phyloP scores from a whole-genome alignment of 1,284 basidiomycete species.

The Cutaneotrichosporon dermatis region DNA sequence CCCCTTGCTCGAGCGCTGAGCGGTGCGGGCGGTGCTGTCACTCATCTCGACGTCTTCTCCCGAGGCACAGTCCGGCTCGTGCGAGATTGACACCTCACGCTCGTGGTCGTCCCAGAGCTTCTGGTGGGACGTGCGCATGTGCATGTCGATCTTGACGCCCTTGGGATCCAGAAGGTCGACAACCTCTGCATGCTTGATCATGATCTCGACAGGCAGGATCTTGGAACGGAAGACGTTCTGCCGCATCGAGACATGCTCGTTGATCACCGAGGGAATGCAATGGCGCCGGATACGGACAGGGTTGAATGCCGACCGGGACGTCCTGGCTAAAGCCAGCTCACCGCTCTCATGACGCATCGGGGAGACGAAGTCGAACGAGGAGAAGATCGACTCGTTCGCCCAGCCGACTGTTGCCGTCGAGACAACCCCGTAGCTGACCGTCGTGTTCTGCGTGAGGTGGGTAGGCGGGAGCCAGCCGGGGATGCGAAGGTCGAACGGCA shows the following conservation, averaged over 20 bases:
- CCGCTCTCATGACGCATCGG: neutral
- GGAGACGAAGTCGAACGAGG: neutral
- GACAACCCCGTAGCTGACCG: slow-evolving; percentile 33
- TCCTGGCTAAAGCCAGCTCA: neutral
- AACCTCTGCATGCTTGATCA: neutral
- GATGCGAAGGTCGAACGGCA: slow-evolving; percentile 43
- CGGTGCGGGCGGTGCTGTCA: too few species aligned
- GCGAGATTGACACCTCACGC: neutral
- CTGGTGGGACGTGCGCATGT: neutral
- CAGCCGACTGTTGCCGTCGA: slow-evolving; percentile 32
- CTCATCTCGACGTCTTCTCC: too few species aligned
- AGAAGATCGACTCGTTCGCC: slow-evolving; percentile 12
- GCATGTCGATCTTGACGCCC: neutral
- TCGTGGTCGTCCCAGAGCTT: neutral
- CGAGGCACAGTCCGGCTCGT: too few species aligned
- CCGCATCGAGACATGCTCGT: slow-evolving; percentile 14
- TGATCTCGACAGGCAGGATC: neutral
- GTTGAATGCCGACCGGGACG: slow-evolving; percentile 12
- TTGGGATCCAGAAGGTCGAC: neutral
- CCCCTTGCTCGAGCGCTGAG: too few species aligned
- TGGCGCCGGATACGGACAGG: slow-evolving; percentile 36
- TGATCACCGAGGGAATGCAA: slow-evolving; percentile 25
- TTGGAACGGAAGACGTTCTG: slow-evolving; percentile 25
- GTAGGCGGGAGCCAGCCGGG: slow-evolving; percentile 47
- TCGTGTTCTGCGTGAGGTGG: slow-evolving; percentile 25